phyloP scores from a whole-genome alignment of 305 asterid genomes.

The Withania somnifera region DNA sequence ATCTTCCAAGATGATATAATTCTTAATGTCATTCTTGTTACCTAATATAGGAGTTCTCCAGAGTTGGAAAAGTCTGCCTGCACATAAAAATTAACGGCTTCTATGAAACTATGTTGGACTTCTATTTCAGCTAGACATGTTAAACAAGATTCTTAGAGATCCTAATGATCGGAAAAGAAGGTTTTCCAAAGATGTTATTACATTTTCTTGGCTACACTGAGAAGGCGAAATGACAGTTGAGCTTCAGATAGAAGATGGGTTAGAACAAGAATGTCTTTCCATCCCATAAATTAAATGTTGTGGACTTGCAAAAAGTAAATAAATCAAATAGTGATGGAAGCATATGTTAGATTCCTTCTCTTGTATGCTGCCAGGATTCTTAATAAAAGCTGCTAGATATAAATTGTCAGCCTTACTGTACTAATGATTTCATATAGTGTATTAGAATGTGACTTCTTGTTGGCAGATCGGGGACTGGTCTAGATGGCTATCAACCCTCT shows the following conservation, averaged over 20 bases:
- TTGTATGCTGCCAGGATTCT: neutral
- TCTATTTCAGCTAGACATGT: neutral
- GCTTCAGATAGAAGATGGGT: neutral
- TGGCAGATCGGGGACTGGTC: conserved; percentile 86
- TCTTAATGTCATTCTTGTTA: neutral
- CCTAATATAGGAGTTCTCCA: neutral
- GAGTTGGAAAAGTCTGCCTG: neutral
- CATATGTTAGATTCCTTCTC: neutral
- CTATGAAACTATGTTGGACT: neutral
- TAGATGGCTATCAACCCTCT: conserved; percentile 70
- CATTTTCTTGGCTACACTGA: neutral
- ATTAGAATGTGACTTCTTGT: neutral
- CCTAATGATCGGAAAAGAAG: neutral
- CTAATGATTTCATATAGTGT: neutral
- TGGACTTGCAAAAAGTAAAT: neutral
- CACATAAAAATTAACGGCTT: neutral
- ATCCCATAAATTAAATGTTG: neutral
- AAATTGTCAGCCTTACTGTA: neutral
- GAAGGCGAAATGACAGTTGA: neutral
- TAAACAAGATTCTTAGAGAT: neutral
- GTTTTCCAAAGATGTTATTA: neutral
- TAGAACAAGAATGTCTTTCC: neutral
- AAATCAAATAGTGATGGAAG: neutral
- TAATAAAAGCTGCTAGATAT: neutral
- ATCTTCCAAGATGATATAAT: neutral